These are phyloP conservation scores for Rhododendron williamsianum DNA, from an alignment of 148 eudicot species.

Conservation along the genomic window DNA sequence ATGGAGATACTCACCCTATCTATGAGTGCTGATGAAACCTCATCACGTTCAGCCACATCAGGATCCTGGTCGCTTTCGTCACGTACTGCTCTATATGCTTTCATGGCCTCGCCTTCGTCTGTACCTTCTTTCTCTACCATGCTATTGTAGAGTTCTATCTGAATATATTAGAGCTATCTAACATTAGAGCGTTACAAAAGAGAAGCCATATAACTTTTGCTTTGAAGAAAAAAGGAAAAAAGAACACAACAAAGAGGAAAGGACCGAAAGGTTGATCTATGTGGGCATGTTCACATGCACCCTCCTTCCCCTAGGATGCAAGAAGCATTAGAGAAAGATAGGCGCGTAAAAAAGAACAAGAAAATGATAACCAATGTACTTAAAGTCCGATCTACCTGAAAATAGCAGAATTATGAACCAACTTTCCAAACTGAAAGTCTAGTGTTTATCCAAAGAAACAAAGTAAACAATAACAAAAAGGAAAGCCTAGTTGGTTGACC, in stretches of 20 bases:
- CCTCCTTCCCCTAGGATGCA: neutral
- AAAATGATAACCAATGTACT: neutral
- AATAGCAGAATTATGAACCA: neutral
- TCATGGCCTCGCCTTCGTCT: slow-evolving; percentile 60
- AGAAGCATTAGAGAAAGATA: neutral
- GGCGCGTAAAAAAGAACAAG: neutral
- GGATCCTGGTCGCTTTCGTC: slow-evolving; percentile 59
- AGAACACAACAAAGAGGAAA: neutral
- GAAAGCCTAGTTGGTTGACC: neutral
- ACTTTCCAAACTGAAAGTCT: neutral
- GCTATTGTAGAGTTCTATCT: slow-evolving; percentile 76
- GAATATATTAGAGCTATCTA: slow-evolving; percentile 11
- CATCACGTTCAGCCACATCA: slow-evolving; percentile 40
- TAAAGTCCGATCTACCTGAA: neutral
- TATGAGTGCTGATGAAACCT: slow-evolving; percentile 72
- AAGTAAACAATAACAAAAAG: neutral
- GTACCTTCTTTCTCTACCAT: slow-evolving; percentile 72
- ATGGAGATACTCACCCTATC: slow-evolving; percentile 43
- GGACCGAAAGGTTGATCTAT: neutral
- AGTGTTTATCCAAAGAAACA: neutral
- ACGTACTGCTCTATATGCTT: slow-evolving; percentile 74
- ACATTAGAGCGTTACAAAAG: neutral
- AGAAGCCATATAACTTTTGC: neutral
- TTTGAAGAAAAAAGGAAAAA: neutral
- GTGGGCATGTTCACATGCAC: neutral